phyloP scores from a whole-genome alignment of 441 rosid species.

The Euphorbia schlechtendalii region DNA sequence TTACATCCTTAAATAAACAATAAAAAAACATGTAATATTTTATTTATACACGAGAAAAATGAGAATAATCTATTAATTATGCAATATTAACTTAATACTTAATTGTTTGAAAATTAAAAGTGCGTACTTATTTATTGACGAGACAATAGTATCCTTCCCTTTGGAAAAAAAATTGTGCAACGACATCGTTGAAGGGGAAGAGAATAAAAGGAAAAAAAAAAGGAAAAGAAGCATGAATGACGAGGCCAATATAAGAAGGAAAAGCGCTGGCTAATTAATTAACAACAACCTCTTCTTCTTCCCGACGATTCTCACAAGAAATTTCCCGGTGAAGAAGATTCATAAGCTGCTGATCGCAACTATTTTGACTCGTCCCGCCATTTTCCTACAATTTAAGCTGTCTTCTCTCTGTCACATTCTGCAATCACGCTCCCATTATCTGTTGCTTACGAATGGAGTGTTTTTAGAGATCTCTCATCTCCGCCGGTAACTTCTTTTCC shows the following conservation, averaged over 20 bases:
- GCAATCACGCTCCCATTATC: slow-evolving; percentile 1
- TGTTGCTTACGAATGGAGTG: slow-evolving; percentile 14
- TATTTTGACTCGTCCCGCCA: neutral
- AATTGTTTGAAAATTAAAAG: too few species aligned
- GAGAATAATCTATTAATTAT: too few species aligned
- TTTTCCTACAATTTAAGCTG: slow-evolving; percentile 8
- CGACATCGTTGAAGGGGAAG: too few species aligned
- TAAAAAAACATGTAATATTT: too few species aligned
- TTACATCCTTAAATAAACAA: too few species aligned
- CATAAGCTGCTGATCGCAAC: neutral
- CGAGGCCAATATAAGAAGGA: too few species aligned
- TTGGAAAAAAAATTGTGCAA: too few species aligned
- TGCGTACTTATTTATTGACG: too few species aligned
- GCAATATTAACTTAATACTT: too few species aligned
- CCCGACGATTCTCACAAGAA: neutral
- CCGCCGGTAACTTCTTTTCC: neutral
- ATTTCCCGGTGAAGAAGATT: neutral
- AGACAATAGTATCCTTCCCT: too few species aligned
- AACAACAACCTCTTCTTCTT: neutral
- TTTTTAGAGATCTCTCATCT: slow-evolving; percentile 23
- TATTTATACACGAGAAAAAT: too few species aligned
- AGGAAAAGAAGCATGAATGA: neutral
- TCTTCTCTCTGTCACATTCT: neutral
- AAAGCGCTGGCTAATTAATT: neutral
- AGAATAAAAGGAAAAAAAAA: neutral